A percentile compares a stretch with the other conserved stretches of the same genome.
Conservation (phyloP, 148 eudicot genomes). For the Dysphania ambrosioides region DNA sequence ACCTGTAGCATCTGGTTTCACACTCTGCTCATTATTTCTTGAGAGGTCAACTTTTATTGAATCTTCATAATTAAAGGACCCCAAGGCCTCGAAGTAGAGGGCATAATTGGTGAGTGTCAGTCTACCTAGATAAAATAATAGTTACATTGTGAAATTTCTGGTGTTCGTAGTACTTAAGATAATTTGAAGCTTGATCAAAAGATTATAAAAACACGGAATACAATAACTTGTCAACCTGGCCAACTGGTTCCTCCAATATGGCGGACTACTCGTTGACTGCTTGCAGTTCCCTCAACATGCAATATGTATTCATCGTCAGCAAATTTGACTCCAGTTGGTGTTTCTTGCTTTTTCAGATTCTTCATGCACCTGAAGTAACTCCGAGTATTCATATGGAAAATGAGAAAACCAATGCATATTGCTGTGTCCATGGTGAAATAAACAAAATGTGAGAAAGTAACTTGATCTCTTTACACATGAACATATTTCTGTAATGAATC, state of each 20-base stretch:
- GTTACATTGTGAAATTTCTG: not conserved
- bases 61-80: conserved; percentile 55
- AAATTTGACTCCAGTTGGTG: conserved; percentile 60
- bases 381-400: not conserved
- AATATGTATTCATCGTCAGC: conserved; percentile 83
- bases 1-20: conserved; percentile 82
- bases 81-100: conserved; percentile 85
- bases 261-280: conserved; percentile 75
- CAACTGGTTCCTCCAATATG: conserved; percentile 89
- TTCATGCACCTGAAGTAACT: conserved; percentile 50
- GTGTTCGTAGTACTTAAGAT: not conserved
- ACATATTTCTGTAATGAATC: not conserved
- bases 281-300: conserved; percentile 86
- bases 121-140: conserved; percentile 53
- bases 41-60: conserved; percentile 71
- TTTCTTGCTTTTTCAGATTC: conserved; percentile 64
- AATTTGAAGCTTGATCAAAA: not conserved
- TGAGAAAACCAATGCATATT: not conserved
- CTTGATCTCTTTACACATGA: not conserved
- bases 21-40: conserved; percentile 46
- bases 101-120: conserved; percentile 89
- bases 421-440: not conserved
- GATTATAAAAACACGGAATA: not conserved
- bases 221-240: conserved; percentile 57
- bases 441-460: not conserved